These are phyloP conservation scores for Exophiala aquamarina DNA, from an alignment of 2,329 filamentous ascomycete species.

Conservation along the genomic window DNA sequence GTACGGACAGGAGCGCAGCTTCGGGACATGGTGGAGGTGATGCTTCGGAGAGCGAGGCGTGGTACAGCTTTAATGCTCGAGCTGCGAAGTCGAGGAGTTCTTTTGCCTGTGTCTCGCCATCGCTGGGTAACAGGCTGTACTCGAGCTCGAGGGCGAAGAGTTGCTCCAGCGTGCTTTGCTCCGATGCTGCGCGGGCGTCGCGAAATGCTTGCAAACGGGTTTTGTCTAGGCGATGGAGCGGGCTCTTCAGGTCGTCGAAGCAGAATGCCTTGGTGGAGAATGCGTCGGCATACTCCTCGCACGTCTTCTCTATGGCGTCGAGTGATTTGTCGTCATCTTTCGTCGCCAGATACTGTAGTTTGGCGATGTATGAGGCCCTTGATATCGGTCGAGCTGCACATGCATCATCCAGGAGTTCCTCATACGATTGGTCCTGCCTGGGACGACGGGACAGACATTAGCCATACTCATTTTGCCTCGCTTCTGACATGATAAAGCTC, in stretches of 20 bases:
- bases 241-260: conserved; percentile 42
- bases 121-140: conserved; percentile 7
- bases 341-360: conserved; percentile 26
- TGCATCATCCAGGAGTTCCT: conserved; percentile 11
- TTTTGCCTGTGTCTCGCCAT: too few relatives aligned
- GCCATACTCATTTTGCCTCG: too few relatives aligned
- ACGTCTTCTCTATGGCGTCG: conserved; percentile 38
- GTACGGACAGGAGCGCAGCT: conserved; percentile 20
- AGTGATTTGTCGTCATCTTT: conserved; percentile 29
- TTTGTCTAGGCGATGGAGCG: conserved; percentile 18
- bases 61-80: conserved; percentile 17
- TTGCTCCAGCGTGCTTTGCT: conserved; percentile 14
- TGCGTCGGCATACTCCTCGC: conserved; percentile 41
- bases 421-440: conserved; percentile 5
- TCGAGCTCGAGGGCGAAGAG: conserved; percentile 22
- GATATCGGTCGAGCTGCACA: conserved; percentile 13
- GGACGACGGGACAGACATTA: too few relatives aligned
- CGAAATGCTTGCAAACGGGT: conserved; percentile 29
- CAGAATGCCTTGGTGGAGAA: conserved; percentile 46
- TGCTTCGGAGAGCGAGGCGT: conserved; percentile 3
- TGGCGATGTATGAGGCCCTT: conserved; percentile 16
- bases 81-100: conserved; percentile 14
- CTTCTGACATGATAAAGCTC: too few relatives aligned
- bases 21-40: conserved; percentile 13
- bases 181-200: conserved; percentile 28